Percentiles rank a stretch among this genome's conserved stretches.
Conservation (phyloP, 139 green algal species). For the Desmodesmus armatus region DNA sequence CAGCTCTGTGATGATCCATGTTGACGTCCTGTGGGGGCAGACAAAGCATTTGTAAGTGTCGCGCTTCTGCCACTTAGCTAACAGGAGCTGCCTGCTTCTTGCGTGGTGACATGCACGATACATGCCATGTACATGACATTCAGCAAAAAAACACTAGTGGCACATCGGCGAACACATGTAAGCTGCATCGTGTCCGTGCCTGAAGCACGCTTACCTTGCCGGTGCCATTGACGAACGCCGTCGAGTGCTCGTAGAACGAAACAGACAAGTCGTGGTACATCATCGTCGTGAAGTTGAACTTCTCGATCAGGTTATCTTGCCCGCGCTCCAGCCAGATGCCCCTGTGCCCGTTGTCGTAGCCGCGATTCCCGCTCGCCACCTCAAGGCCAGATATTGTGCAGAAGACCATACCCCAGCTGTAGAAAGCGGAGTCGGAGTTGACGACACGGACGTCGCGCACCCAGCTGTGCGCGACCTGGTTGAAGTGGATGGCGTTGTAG, state of each 20-base stretch:
- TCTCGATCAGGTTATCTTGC: constrained; percentile 38
- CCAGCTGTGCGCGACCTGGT: constrained; percentile 45
- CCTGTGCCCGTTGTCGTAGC: constrained; percentile 40
- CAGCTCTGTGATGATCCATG: constrained; percentile 46
- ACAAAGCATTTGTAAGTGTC: too few species aligned
- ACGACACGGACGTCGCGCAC: constrained; percentile 40
- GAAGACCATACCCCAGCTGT: constrained; percentile 42
- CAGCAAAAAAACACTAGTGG: not conserved
- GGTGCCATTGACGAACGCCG: constrained; percentile 34
- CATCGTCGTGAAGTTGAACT: constrained; percentile 26
- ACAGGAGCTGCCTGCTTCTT: too few species aligned
- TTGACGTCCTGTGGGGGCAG: constrained; percentile 29
- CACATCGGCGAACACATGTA: too few species aligned
- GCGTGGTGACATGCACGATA: not conserved
- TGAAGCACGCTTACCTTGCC: constrained; percentile 29
- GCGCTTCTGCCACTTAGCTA: too few species aligned
- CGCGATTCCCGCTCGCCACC: constrained; percentile 11
- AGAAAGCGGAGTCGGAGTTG: constrained; percentile 42
- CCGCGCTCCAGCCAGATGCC: constrained; percentile 43
- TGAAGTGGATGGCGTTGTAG: constrained; percentile 49
- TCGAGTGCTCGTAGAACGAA: constrained; percentile 37
- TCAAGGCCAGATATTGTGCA: constrained; percentile 29
- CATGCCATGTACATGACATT: not conserved
- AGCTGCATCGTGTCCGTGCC: too few species aligned
- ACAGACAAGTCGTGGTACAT: constrained; percentile 44